Evolutionary conservation across 257 asterid genomes (phyloP), one percentile per base, ranked within the genome.

Genomic region (Nicotiana noctiflora): DNA sequence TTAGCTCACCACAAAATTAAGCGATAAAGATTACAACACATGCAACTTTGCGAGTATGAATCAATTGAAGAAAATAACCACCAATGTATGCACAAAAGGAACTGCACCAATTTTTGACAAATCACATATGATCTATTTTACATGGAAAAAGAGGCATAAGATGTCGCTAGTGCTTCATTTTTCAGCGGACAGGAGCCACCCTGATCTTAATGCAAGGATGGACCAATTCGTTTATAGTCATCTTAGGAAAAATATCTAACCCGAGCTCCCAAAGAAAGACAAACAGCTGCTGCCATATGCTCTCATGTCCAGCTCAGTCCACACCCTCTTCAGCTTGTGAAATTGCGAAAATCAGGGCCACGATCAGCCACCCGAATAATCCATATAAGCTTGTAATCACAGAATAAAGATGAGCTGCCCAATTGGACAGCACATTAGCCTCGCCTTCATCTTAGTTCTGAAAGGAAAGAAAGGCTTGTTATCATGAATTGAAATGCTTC

Each of bases 231-330:
- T 76, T 76, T n/a, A n/a, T n/a, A n/a, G n/a, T n/a, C n/a, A n/a
- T n/a, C n/a, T n/a, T 57, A 81, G 86, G 85, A 79, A 87, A 79
- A 86, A 84, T 75, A 79, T 82, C 89, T 63, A 85, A 77, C 88
- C 87, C 86, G 87, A 87, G 86, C 90, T 76, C 82, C 83, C 68
- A 59, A 40, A 59, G 66, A 40, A 46, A 19, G 84, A 86, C 49
- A 62, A 72, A 60, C 59, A 49, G 57, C 79, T 4, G 57, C 44
- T 4, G 34, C 81, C 77, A 37, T 66, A 65, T 66, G 75, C 55
- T 66, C 75, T 84, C 67, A 27, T 52, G 51, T 27, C 79, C 66
- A 57, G 74, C 85, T 56, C 79, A 75, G 55, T 31, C 75, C 80
- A 77, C 65, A 81, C 82, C 62, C 74, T 76, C 60, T 62, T 57